Percentiles rank a stretch among this genome's conserved stretches.
Conservation (phyloP, 2,329 filamentous ascomycete species). For the Colletotrichum sp. region DNA sequence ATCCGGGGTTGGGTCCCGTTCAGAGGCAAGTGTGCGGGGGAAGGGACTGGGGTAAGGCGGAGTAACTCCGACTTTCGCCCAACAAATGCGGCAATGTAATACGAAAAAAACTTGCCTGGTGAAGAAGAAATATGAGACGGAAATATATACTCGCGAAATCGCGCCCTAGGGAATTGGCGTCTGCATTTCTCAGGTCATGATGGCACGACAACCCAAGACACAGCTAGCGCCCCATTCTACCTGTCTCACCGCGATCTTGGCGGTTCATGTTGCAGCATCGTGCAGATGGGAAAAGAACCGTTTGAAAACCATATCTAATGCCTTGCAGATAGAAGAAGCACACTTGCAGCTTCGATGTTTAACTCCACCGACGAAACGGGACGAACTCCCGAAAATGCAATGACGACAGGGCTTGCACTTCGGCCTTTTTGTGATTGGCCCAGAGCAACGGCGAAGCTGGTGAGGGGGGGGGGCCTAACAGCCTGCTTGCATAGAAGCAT, state of each 20-base stretch:
- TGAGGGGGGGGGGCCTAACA: too few relatives aligned
- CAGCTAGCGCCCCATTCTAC: accelerated
- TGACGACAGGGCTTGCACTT: neutral
- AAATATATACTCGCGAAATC: neutral
- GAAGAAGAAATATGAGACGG: neutral
- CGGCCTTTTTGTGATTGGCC: neutral
- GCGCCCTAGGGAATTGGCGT: neutral
- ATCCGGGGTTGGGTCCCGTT: constrained; percentile 1
- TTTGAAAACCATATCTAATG: too few relatives aligned
- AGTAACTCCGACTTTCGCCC: neutral
- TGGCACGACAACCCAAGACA: neutral
- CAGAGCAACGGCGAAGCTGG: too few relatives aligned
- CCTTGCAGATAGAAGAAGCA: neutral
- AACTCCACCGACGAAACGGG: neutral
- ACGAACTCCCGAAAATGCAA: neutral
- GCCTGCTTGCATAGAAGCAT: too few relatives aligned
- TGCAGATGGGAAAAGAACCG: too few relatives aligned
- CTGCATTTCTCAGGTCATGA: neutral
- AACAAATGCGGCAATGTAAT: neutral
- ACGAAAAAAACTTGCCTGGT: neutral
- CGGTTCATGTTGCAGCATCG: neutral
- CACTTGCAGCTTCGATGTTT: too few relatives aligned
- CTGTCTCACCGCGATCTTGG: accelerated
- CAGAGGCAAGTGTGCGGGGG: constrained; percentile 3
- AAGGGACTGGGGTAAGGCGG: constrained; percentile 2